Evolutionary conservation across 805 yeast species (phyloP), one percentile per base, ranked within the genome.

Genomic region (Nakazawaea anatomiae): DNA sequence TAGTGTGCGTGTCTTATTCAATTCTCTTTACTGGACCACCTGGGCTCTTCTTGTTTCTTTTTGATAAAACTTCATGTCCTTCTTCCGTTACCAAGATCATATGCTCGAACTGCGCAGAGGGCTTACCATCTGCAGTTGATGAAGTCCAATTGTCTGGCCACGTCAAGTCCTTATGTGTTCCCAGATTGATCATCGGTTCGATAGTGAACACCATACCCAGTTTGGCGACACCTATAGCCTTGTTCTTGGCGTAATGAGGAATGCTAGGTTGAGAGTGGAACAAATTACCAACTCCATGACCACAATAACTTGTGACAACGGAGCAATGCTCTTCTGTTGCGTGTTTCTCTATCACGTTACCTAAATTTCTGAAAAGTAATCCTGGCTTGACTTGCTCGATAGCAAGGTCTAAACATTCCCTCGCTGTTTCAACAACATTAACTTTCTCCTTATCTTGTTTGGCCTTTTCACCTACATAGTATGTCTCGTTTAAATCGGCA

Each of bases 81-180:
- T 82, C 85, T 63, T 91, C 98, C 6, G 99, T 94, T 39, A 94
- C 94, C 52, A 94, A 69, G 63, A 94, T 62, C 64, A 95, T 92
- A 66, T 94, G 97, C 69, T 94, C 96, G 60, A 94, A 94, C 68
- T 94, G 99, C 0, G 99, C 98, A 60, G 92, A 84, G 54, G 79
- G 73, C 62, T 81, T 80, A 50, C 99, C 99, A 64, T 94, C 99
- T 40, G 82, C 83, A 14, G 99, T 94, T 14, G 81, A 80, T 1
- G 96, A 81, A 5, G 99, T 94, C 99, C 99, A 94, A 67, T 89
- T 87, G 67, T 94, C 99, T 3, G 99, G 99, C 99, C 99, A 94
- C 51, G 83, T 74, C 53, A 78, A 69, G 67, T 91, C 98, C 62
- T 80, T 80, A 72, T 80, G 85, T 0, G 85, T 72, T 7, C 99